phyloP scores from a whole-genome alignment of 257 asterid genomes.

The Osmanthus fragrans region DNA sequence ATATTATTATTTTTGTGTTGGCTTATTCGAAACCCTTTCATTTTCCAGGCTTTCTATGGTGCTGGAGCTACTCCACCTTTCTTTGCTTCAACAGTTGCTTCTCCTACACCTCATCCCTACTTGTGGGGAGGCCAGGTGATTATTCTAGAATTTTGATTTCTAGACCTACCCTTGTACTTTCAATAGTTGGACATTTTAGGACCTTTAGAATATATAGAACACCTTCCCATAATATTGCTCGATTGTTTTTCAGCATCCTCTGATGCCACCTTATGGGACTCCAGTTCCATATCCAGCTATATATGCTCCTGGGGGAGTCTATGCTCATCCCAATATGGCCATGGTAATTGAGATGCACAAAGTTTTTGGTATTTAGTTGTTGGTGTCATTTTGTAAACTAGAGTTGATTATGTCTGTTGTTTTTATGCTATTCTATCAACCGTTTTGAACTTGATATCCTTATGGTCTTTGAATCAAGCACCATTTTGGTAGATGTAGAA shows the following conservation, averaged over 20 bases:
- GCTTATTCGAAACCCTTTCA: not conserved
- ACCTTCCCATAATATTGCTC: slow-evolving; percentile 6
- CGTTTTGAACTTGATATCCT: not conserved
- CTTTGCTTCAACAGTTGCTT: slow-evolving; percentile 88
- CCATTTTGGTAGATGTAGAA: not conserved
- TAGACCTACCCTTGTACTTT: not conserved
- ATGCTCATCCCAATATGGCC: slow-evolving; percentile 86
- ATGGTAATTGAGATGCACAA: slow-evolving; percentile 46
- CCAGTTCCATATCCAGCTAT: slow-evolving; percentile 94
- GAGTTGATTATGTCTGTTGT: not conserved
- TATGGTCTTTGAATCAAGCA: not conserved
- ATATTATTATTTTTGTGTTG: not conserved
- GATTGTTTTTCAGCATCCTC: slow-evolving; percentile 68
- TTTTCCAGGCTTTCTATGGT: slow-evolving; percentile 78
- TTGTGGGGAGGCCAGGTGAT: slow-evolving; percentile 93
- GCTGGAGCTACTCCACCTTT: slow-evolving; percentile 90
- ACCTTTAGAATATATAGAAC: not conserved
- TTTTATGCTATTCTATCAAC: not conserved
- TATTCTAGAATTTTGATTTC: slow-evolving; percentile 13
- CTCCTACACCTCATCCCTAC: slow-evolving; percentile 90
- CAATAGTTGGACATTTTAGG: not conserved
- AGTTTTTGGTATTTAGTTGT: slow-evolving; percentile 8
- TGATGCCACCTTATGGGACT: slow-evolving; percentile 96
- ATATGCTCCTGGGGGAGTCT: slow-evolving; percentile 87
- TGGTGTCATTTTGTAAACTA: slow-evolving; percentile 8